phyloP scores from a whole-genome alignment of 106 monocot genomes.

The Agapanthus africanus region DNA sequence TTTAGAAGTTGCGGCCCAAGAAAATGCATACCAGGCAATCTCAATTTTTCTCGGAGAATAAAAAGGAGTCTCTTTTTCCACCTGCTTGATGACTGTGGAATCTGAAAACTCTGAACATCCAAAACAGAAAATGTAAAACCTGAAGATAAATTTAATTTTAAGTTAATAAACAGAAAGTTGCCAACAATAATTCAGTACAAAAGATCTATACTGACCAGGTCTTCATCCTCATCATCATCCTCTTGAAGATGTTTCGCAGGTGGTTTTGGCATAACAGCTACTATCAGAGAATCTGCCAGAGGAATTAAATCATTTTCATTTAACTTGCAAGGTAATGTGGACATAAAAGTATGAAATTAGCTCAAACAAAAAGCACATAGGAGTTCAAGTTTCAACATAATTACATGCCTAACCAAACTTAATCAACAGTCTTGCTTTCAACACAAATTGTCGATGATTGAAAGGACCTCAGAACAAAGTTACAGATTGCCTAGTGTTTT shows the following conservation, averaged over 20 bases:
- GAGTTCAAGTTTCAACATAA: background rate
- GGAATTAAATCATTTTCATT: background rate
- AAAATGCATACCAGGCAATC: conserved; percentile 60
- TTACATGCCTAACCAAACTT: too few relatives aligned
- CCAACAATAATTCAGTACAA: background rate
- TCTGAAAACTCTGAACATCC: conserved; percentile 61
- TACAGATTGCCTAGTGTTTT: too few relatives aligned
- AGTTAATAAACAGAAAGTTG: background rate
- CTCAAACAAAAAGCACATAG: background rate
- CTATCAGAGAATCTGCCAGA: conserved; percentile 61
- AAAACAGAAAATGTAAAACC: conserved; percentile 1
- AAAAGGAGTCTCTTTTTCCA: conserved; percentile 67
- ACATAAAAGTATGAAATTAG: background rate
- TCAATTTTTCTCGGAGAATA: conserved; percentile 77
- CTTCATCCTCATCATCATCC: conserved; percentile 59
- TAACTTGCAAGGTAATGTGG: background rate
- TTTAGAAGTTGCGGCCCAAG: background rate
- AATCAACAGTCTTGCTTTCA: too few relatives aligned
- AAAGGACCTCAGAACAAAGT: too few relatives aligned
- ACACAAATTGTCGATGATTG: too few relatives aligned
- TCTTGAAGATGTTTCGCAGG: conserved; percentile 84
- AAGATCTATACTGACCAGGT: conserved; percentile 43
- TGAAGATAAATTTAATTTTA: background rate
- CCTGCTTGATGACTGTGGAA: conserved; percentile 59
- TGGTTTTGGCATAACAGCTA: conserved; percentile 76